Conservation (phyloP, 2,329 filamentous ascomycete species). For the Trichophyton simii region DNA sequence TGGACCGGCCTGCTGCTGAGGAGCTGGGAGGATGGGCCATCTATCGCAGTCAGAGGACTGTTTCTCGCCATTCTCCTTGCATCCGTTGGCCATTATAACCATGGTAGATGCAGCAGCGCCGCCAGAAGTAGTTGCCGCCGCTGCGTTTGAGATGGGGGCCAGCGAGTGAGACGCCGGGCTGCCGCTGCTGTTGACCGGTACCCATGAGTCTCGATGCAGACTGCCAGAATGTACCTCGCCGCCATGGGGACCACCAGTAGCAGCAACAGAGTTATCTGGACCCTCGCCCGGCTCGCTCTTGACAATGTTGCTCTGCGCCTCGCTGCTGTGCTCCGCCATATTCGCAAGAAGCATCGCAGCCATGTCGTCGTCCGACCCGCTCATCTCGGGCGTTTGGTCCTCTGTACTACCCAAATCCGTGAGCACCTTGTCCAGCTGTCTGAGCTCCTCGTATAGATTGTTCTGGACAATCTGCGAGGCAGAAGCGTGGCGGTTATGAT, state of each 20-base stretch:
- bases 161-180: constrained; percentile 18
- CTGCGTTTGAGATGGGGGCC: constrained; percentile 17
- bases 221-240: constrained; percentile 17
- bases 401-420: constrained; percentile 29
- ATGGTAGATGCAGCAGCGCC: not conserved
- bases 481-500: not conserved
- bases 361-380: constrained; percentile 23
- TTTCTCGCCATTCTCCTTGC: not conserved
- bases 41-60: constrained; percentile 9
- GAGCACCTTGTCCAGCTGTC: constrained; percentile 31
- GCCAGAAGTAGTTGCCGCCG: constrained; percentile 17
- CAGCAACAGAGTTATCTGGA: constrained; percentile 13
- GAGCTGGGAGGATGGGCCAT: constrained; percentile 8
- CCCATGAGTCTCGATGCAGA: constrained; percentile 31
- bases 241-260: constrained; percentile 8
- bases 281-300: constrained; percentile 29
- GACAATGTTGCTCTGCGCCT: constrained; percentile 30
- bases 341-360: constrained; percentile 15
- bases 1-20: not conserved
- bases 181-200: constrained; percentile 26
- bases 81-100: not conserved
- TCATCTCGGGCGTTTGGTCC: constrained; percentile 26
- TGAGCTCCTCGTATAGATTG: constrained; percentile 28
- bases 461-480: constrained; percentile 14
- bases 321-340: constrained; percentile 25